These are phyloP conservation scores for Xerocomellus intermedius DNA, from an alignment of 768 basidiomycete genomes.

Conservation along the genomic window DNA sequence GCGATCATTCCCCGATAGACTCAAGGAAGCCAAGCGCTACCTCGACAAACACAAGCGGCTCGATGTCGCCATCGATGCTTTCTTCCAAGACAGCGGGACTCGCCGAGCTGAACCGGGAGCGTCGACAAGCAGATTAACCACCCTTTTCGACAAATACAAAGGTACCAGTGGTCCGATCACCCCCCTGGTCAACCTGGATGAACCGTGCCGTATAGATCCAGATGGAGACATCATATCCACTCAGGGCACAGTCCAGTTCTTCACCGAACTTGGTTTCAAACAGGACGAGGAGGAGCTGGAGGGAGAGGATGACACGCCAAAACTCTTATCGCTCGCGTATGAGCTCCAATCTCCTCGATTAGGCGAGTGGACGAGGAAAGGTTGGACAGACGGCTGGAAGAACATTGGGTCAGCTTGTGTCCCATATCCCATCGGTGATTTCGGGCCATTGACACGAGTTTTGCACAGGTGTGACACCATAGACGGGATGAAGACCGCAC, in stretches of 20 bases:
- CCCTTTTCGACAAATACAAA: slow-evolving; percentile 68
- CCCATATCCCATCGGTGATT: not conserved
- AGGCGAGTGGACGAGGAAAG: slow-evolving; percentile 66
- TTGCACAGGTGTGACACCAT: slow-evolving; percentile 61
- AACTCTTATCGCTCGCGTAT: slow-evolving; percentile 72
- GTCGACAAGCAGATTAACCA: slow-evolving; percentile 52
- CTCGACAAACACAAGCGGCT: slow-evolving; percentile 67
- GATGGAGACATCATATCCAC: slow-evolving; percentile 65
- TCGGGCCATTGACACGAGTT: slow-evolving; percentile 3
- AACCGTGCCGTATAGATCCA: slow-evolving; percentile 41
- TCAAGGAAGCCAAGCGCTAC: slow-evolving; percentile 62
- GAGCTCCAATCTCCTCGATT: slow-evolving; percentile 75
- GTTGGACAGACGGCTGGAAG: slow-evolving; percentile 85
- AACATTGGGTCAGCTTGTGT: slow-evolving; percentile 51
- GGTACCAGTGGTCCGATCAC: slow-evolving; percentile 37
- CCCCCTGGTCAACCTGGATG: not conserved
- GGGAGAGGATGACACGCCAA: slow-evolving; percentile 76
- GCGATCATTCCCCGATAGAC: slow-evolving; percentile 24
- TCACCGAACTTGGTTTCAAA: slow-evolving; percentile 35
- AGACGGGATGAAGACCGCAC: slow-evolving; percentile 52
- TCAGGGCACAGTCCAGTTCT: slow-evolving; percentile 78
- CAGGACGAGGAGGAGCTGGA: slow-evolving; percentile 49
- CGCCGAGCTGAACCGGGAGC: slow-evolving; percentile 25
- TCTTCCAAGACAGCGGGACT: slow-evolving; percentile 47
- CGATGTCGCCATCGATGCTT: slow-evolving; percentile 74